Evolutionary conservation across 129 eudicot genomes (phyloP).

Genomic region (Chrysanthemum lavandulifolium): DNA sequence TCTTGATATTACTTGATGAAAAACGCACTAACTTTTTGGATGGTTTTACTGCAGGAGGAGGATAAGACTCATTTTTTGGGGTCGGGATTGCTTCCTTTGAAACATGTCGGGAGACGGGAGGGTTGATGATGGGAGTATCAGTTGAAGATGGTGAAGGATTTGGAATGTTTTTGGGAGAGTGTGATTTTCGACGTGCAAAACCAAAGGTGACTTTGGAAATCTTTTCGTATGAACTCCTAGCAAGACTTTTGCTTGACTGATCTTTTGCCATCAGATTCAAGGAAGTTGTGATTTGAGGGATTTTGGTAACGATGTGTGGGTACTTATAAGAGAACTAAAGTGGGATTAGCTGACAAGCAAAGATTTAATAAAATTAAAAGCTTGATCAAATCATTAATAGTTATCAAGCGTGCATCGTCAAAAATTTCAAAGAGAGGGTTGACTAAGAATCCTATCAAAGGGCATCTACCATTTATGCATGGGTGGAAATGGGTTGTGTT

Average conservation of each 20-base stretch:
- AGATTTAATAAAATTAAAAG: not conserved
- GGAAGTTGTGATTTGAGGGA: constrained; percentile 4
- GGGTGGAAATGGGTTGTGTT: not conserved
- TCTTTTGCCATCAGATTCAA: constrained; percentile 40
- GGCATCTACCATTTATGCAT: not conserved
- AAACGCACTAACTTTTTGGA: constrained; percentile 30
- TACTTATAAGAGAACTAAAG: constrained; percentile 22
- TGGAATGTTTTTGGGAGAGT: constrained; percentile 24
- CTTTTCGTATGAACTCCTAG: constrained; percentile 40
- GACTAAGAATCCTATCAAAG: not conserved
- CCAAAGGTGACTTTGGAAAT: constrained; percentile 34
- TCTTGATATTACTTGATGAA: constrained; percentile 18
- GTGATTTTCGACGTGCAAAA: constrained; percentile 21
- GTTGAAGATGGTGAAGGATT: constrained; percentile 18
- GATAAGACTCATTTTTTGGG: constrained; percentile 20
- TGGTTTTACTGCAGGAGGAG: constrained; percentile 27
- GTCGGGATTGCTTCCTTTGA: not conserved
- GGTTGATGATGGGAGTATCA: constrained; percentile 19
- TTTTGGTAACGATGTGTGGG: constrained; percentile 15
- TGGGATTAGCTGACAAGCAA: not conserved
- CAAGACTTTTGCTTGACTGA: constrained; percentile 33
- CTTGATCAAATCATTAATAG: not conserved
- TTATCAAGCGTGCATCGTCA: not conserved
- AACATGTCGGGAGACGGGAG: constrained; percentile 9
- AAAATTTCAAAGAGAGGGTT: constrained; percentile 11